Percentiles rank a stretch among this genome's conserved stretches.
These are phyloP conservation scores for Musa beccarii DNA, from an alignment of 176 grass and related monocot genomes.

Conservation along the genomic window DNA sequence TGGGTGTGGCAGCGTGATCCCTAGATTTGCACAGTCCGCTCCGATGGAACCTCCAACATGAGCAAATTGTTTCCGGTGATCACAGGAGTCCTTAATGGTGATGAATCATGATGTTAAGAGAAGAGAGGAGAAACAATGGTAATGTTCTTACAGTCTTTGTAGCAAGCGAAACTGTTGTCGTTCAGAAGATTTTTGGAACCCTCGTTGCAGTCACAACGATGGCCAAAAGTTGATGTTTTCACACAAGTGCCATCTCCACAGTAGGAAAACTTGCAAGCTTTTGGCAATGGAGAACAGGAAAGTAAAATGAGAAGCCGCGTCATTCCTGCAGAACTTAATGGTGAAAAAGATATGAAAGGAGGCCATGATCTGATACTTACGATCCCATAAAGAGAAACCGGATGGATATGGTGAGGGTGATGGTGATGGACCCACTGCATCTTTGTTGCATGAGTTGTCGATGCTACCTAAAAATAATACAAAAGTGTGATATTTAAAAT, in stretches of 20 bases:
- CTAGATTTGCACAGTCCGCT: constrained; percentile 48
- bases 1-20: constrained; percentile 30
- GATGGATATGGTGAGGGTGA: constrained; percentile 14
- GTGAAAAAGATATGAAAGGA: not conserved
- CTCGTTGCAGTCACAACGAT: constrained; percentile 58
- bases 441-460: constrained; percentile 40
- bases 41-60: constrained; percentile 53
- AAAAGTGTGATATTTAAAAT: no score
- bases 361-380: constrained; percentile 32
- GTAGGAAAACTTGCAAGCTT: constrained; percentile 60
- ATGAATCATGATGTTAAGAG: not conserved
- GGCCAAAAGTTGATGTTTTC: constrained; percentile 38
- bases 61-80: not conserved
- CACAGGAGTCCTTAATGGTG: no score
- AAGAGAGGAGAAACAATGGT: not conserved
- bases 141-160: constrained; percentile 43
- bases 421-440: constrained; percentile 20
- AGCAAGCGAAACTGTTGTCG: constrained; percentile 55
- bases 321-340: not conserved
- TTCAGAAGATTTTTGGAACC: constrained; percentile 83
- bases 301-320: not conserved
- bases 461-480: constrained; percentile 49
- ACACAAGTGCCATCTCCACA: constrained; percentile 57
- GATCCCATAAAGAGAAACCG: constrained; percentile 46
- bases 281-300: not conserved